A percentile compares a stretch with the other conserved stretches of the same genome.
These are phyloP conservation scores for Ophiostoma tasmaniense DNA, from an alignment of 2,329 filamentous ascomycete species.

Conservation along the genomic window DNA sequence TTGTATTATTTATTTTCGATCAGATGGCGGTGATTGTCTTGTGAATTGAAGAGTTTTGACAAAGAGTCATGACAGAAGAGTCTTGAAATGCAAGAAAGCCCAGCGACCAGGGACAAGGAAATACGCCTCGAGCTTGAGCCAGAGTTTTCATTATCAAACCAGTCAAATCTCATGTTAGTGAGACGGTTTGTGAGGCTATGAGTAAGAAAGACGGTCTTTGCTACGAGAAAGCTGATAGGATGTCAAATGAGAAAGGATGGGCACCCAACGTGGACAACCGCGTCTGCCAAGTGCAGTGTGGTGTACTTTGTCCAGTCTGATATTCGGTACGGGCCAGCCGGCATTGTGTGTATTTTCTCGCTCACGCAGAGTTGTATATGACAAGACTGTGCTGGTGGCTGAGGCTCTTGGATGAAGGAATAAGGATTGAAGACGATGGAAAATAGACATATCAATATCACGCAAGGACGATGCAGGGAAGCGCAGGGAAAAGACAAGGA, in stretches of 20 bases:
- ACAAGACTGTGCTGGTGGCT: not conserved
- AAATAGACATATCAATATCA: not conserved
- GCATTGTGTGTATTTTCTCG: not conserved
- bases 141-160: not conserved
- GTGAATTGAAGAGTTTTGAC: too few relatives aligned
- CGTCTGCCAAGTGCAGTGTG: not conserved
- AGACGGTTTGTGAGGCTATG: not conserved
- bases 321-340: not conserved
- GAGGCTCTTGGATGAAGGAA: not conserved
- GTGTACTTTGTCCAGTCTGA: not conserved
- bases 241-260: not conserved
- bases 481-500: not conserved
- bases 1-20: too few relatives aligned
- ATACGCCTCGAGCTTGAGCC: not conserved
- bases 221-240: not conserved
- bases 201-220: not conserved
- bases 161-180: not conserved
- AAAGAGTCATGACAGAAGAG: too few relatives aligned
- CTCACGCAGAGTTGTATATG: not conserved
- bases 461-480: not conserved
- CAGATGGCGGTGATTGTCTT: not conserved
- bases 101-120: not conserved
- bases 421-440: not conserved
- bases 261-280: not conserved
- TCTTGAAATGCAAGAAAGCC: too few relatives aligned